phyloP scores from a whole-genome alignment of 805 yeast species.

The Saccharomyces eubayanus region DNA sequence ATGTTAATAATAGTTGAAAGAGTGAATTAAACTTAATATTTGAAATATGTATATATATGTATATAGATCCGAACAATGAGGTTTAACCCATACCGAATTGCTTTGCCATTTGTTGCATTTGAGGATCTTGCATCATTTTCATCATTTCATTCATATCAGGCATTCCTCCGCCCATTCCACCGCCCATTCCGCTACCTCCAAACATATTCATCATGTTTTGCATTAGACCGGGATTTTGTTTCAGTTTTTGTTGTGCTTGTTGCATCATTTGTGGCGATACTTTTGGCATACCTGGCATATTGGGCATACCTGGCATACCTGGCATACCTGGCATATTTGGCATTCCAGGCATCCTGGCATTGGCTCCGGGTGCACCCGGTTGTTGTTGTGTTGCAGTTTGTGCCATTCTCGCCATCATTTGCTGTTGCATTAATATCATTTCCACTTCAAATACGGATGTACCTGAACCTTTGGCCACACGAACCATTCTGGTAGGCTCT shows the following conservation, averaged over 20 bases:
- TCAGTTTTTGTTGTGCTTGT: constrained; percentile 52
- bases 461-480: constrained; percentile 94
- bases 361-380: constrained; percentile 35
- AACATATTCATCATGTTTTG: constrained; percentile 63
- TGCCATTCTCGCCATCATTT: constrained; percentile 92
- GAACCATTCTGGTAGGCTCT: constrained; percentile 75
- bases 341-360: constrained; percentile 5
- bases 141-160: constrained; percentile 60
- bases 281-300: constrained; percentile 44
- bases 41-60: not conserved
- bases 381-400: constrained; percentile 44
- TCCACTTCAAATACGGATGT: constrained; percentile 88
- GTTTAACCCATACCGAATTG: constrained; percentile 36
- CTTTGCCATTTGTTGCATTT: constrained; percentile 42
- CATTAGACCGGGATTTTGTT: constrained; percentile 71
- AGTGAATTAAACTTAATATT: not conserved
- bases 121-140: constrained; percentile 47
- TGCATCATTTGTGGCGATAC: constrained; percentile 36
- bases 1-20: not conserved
- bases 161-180: constrained; percentile 46
- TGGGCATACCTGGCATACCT: constrained; percentile 55
- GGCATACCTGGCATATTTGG: constrained; percentile 40
- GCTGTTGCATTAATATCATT: constrained; percentile 83
- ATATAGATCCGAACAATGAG: not conserved
- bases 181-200: constrained; percentile 41